Evolutionary conservation across 176 grass and related monocot species (phyloP), one percentile per base, ranked within the genome.

Genomic region (Eleusine coracana): DNA sequence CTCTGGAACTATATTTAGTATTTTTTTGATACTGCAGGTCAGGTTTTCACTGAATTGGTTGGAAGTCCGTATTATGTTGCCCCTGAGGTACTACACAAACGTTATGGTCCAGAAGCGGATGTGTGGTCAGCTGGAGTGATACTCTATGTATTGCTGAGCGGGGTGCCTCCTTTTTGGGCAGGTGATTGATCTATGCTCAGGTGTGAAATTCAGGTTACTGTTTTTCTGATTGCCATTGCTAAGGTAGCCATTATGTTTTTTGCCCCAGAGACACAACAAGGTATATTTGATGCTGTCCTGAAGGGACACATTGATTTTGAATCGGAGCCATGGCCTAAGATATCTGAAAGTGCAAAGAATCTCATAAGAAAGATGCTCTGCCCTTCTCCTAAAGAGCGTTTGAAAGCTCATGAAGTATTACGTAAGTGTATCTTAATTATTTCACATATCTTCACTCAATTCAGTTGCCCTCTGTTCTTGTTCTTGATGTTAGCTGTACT

Each of bases 261-360:
- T 2, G 21, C 56, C 56, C 21, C 81, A 94, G 92, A 94, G 59
- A 87, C 81, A 52, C 92, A 94, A 9, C 80, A 96, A 87, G 96
- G 96, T 29, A 96, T 99, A 96, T 99, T 96, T 92, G 96, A 99
- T 36, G 93, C 91, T 73, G 87, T 99, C 82, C 81, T 93, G 74
- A 89, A 90, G 80, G 96, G 96, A 31, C 65, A 88, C 28, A 93
- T 99, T 81, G 96, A 99, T 92, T 99, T 99, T 87, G 89, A 89
- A 68, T 90, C 96, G 34, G 80, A 96, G 27, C 85, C 91, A 10
- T 99, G 96, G 96, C 87, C 91, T 73, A 84, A 81, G 70, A 90
- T 99, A 75, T 99, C 96, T 89, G 87, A 94, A 52, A 87, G 89
- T 82, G 96, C 96, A 76, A 99, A 99, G 78, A 82, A 96, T 87